Evolutionary conservation across 2,329 filamentous ascomycete species (phyloP), one percentile per base, ranked within the genome.

Genomic region (Bretziella fagacearum): DNA sequence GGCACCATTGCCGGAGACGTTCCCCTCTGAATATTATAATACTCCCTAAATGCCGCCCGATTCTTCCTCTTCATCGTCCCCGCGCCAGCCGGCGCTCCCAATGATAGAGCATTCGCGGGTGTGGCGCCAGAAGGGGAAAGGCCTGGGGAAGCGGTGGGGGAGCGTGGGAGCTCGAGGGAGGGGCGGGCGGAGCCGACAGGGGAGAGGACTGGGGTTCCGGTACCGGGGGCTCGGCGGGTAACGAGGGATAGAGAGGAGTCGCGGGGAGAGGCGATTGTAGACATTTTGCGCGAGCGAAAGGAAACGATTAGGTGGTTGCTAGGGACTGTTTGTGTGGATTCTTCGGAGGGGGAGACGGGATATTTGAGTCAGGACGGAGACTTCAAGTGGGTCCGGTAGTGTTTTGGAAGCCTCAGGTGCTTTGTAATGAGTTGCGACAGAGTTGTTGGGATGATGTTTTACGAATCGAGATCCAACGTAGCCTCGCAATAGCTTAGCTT

Each of bases 11-110:
- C 44, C 13, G 48, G 43, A 20, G 62, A 55, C 29, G 51, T 55
- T 61, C 58, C 17, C 54, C 55, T 30, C 57, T 62, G 33, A 43
- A 96, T 72, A 59, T 91, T 91, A 65, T 96, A 96, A 68, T 94
- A 96, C 59, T 95, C 86, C 56, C 91, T 81, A 17, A 96, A 72
- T 5, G 89, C 89, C 48, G 81, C 77, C 53, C 89, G 82, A 64
- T 93, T 93, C 52, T 81, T 65, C 48, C 70, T 68, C 53, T 66
- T 70, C 49, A 59, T 63, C 56, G 56, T 61, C 50, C 52, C 60
- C 52, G 55, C 32, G 32, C 20, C 10, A 3, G 15, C 15, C n/a
- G 45, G 36, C 4, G 26, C 23, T 8, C n/a, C 10, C 15, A 13
- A 18, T 26, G 5, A 26, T 18, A 15, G 58, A 55, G 40, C 55